Conservation (phyloP, 768 basidiomycete species). For the Tulasnella sp. region DNA sequence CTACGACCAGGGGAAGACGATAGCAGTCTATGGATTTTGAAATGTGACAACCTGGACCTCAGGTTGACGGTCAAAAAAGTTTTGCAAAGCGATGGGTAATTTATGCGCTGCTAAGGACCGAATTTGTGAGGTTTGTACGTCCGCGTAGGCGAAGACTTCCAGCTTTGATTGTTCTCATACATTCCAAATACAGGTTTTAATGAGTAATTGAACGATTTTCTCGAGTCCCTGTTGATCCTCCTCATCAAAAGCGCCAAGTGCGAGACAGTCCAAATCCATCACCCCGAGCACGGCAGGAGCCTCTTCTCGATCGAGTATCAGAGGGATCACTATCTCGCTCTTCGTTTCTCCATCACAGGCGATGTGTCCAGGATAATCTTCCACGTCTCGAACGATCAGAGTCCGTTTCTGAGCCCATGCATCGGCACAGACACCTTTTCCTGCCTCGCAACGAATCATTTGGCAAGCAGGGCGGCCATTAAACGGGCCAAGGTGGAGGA, state of each 20-base stretch:
- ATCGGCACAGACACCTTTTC: constrained; percentile 78
- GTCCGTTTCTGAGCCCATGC: constrained; percentile 57
- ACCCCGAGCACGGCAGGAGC: constrained; percentile 40
- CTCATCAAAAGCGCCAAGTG: constrained; percentile 62
- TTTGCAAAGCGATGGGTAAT: constrained; percentile 5
- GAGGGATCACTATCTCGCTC: constrained; percentile 84
- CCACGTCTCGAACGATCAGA: constrained; percentile 69
- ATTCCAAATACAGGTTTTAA: constrained; percentile 32
- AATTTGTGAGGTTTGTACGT: background rate
- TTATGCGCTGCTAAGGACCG: background rate
- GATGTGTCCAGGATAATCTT: constrained; percentile 84
- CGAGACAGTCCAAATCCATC: constrained; percentile 83
- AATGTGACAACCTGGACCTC: constrained; percentile 24
- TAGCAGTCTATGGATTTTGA: constrained; percentile 30
- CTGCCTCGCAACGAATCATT: constrained; percentile 57
- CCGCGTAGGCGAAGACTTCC: background rate
- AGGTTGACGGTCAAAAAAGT: background rate
- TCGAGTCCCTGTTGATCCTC: constrained; percentile 76
- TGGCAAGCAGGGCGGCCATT: constrained; percentile 91
- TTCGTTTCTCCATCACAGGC: constrained; percentile 89
- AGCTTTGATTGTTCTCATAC: background rate
- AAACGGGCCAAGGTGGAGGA: constrained; percentile 68
- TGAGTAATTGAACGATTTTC: constrained; percentile 61
- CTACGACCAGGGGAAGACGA: constrained; percentile 29
- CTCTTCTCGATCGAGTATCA: constrained; percentile 42